These are phyloP conservation scores for Xylariaceae sp. DNA, from an alignment of 2,329 filamentous ascomycete genomes.

Conservation along the genomic window DNA sequence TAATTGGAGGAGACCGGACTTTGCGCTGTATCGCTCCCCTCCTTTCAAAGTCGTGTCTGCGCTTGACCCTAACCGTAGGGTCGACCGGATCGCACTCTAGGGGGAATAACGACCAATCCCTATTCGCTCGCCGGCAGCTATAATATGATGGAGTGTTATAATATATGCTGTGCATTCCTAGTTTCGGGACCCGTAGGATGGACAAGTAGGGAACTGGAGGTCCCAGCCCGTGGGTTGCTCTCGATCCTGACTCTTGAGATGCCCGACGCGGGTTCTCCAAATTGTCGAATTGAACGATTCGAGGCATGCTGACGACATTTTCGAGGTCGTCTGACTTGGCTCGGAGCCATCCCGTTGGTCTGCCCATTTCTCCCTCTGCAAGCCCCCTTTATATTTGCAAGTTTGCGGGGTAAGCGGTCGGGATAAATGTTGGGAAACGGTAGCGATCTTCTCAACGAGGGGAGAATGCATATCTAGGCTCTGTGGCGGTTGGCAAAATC, in stretches of 20 bases:
- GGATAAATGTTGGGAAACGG: conserved; percentile 9
- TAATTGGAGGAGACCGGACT: background rate
- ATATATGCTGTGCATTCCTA: conserved; percentile 12
- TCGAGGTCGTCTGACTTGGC: conserved; percentile 16
- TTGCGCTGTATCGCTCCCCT: conserved; percentile 5
- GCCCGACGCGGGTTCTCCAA: conserved; percentile 3
- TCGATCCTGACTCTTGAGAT: conserved; percentile 1
- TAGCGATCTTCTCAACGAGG: conserved; percentile 11
- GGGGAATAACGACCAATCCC: conserved; percentile 9
- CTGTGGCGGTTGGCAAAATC: conserved; percentile 4
- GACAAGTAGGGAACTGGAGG: conserved; percentile 5
- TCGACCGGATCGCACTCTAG: conserved; percentile 6
- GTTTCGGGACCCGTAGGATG: conserved; percentile 4
- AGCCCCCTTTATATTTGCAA: conserved; percentile 10
- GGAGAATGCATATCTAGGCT: background rate
- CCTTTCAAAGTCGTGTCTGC: background rate
- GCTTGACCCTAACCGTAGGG: background rate
- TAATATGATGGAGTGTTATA: background rate
- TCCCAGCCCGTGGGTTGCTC: background rate
- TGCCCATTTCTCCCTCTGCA: background rate
- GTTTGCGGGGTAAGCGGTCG: conserved; percentile 18
- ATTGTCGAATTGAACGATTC: conserved; percentile 14
- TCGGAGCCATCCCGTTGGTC: conserved; percentile 13
- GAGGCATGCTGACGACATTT: conserved; percentile 9
- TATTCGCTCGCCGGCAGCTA: conserved; percentile 1